phyloP scores from a whole-genome alignment of 805 yeast genomes.

The Wickerhamiella musiphila region DNA sequence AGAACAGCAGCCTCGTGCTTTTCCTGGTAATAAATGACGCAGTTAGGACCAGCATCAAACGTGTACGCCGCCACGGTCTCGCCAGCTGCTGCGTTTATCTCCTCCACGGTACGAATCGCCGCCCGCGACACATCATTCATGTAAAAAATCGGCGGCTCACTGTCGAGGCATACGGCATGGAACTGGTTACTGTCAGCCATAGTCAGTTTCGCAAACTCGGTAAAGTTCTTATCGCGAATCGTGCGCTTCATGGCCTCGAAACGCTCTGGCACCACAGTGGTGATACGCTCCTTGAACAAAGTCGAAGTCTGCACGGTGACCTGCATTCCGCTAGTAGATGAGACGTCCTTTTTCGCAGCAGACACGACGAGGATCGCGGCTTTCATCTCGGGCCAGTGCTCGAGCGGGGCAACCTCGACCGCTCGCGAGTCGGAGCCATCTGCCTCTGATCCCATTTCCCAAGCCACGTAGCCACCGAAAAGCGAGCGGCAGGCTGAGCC shows the following conservation, averaged over 20 bases:
- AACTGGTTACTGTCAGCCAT: slow-evolving; percentile 95
- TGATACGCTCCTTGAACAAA: slow-evolving; percentile 63
- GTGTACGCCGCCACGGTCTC: slow-evolving; percentile 79
- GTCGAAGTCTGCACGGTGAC: slow-evolving; percentile 78
- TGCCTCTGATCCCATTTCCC: slow-evolving; percentile 77
- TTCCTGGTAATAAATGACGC: slow-evolving; percentile 77
- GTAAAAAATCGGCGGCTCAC: slow-evolving; percentile 89
- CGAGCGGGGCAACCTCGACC: slow-evolving; percentile 68
- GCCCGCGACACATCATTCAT: slow-evolving; percentile 79
- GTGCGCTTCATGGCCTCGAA: slow-evolving; percentile 67
- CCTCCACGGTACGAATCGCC: slow-evolving; percentile 61
- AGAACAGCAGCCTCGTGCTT: slow-evolving; percentile 59
- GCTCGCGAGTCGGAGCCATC: slow-evolving; percentile 94
- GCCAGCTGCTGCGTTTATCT: slow-evolving; percentile 51
- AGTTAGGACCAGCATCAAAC: slow-evolving; percentile 98
- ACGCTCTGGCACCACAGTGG: slow-evolving; percentile 71
- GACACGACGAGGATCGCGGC: slow-evolving; percentile 87
- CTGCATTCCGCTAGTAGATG: slow-evolving; percentile 95
- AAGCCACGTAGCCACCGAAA: slow-evolving; percentile 95
- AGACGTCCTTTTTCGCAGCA: slow-evolving; percentile 85
- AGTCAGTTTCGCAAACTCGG: slow-evolving; percentile 70
- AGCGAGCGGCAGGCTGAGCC: slow-evolving; percentile 97
- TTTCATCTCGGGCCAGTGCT: slow-evolving; percentile 84
- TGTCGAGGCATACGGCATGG: slow-evolving; percentile 95
- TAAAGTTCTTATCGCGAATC: slow-evolving; percentile 58